Conservation (phyloP, 1,284 basidiomycete genomes). For the Leccinum subspadiceum region DNA sequence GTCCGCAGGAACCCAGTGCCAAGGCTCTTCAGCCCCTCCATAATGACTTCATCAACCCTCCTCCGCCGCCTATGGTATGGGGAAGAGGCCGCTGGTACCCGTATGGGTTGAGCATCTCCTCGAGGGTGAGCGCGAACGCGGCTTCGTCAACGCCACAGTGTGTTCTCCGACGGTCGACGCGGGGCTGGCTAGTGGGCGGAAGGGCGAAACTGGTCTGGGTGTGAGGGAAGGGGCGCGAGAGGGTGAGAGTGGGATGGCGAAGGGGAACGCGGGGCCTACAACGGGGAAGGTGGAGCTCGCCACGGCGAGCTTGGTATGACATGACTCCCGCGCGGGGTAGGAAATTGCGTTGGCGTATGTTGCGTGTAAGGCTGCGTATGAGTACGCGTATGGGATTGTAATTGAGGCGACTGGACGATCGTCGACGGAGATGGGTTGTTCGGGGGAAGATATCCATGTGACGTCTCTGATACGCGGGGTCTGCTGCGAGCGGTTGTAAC, state of each 20-base stretch:
- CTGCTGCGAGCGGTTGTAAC: slow-evolving; percentile 24
- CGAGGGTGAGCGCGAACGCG: not conserved
- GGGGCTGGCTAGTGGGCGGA: slow-evolving; percentile 22
- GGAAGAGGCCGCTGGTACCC: slow-evolving; percentile 4
- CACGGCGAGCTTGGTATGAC: not conserved
- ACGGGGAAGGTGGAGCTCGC: not conserved
- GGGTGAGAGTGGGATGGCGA: not conserved
- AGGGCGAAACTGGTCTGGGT: not conserved
- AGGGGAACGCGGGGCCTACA: not conserved
- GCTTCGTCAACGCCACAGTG: slow-evolving; percentile 23
- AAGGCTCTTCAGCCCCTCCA: slow-evolving; percentile 27
- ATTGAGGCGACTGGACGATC: not conserved
- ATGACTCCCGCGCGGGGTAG: not conserved
- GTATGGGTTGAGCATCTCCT: slow-evolving; percentile 7
- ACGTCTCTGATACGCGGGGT: slow-evolving; percentile 22
- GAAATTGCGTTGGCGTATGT: not conserved
- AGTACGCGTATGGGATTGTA: not conserved
- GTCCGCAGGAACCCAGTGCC: slow-evolving; percentile 7
- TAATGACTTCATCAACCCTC: slow-evolving; percentile 18
- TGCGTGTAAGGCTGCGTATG: not conserved
- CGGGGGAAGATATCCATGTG: slow-evolving; percentile 23
- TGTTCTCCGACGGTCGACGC: slow-evolving; percentile 29
- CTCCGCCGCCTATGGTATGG: not conserved
- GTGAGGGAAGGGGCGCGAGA: not conserved
- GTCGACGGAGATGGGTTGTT: slow-evolving; percentile 6